Conservation (phyloP, 2,329 filamentous ascomycete species). For the Pseudogymnoascus sp. region DNA sequence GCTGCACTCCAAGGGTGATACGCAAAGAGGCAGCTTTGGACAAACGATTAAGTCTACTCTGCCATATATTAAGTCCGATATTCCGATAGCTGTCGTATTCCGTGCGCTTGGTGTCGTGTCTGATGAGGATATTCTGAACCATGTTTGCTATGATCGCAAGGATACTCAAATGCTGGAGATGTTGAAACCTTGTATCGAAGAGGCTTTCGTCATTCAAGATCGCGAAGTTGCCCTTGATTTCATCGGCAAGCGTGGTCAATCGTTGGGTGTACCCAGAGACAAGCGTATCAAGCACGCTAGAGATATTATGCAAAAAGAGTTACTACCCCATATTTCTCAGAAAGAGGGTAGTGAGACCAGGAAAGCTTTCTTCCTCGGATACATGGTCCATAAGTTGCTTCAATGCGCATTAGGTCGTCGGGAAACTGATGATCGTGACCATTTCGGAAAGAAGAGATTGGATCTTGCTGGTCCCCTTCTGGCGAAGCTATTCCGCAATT, state of each 20-base stretch:
- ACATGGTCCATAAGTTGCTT: conserved; percentile 94
- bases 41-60: conserved; percentile 84
- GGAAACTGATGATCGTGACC: conserved; percentile 94
- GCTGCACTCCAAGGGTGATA: conserved; percentile 75
- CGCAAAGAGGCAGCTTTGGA: conserved; percentile 69
- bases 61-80: conserved; percentile 87
- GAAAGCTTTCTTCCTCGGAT: conserved; percentile 96
- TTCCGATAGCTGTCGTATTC: conserved; percentile 93
- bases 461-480: conserved; percentile 90
- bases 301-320: conserved; percentile 94
- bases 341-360: conserved; percentile 87
- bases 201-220: conserved; percentile 93
- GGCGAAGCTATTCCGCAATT: conserved; percentile 88
- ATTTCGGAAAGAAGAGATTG: conserved; percentile 96
- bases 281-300: conserved; percentile 86
- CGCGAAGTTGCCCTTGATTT: conserved; percentile 89
- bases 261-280: conserved; percentile 66
- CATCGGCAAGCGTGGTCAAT: conserved; percentile 83
- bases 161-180: conserved; percentile 98
- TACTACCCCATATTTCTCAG: conserved; percentile 93
- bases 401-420: conserved; percentile 88
- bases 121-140: conserved; percentile 94
- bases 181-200: conserved; percentile 92
- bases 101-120: conserved; percentile 91
- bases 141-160: conserved; percentile 91